Evolutionary conservation across 805 yeast genomes (phyloP).

Genomic region (Novakomyces olei): DNA sequence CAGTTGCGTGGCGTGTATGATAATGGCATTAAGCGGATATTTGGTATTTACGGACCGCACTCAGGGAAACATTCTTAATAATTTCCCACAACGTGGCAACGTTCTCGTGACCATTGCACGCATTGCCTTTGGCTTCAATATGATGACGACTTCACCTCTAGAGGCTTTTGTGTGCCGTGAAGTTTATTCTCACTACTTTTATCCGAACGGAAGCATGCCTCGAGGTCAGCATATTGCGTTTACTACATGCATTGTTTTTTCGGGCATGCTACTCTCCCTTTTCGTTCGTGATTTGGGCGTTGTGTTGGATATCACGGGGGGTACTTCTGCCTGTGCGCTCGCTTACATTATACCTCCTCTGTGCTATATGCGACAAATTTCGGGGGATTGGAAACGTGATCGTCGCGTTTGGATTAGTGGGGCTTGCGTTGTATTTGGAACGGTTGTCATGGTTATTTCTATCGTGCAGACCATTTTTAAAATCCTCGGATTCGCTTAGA

Average conservation of each 20-base stretch:
- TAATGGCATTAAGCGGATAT: conserved; percentile 64
- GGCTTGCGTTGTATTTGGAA: conserved; percentile 53
- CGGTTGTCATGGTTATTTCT: conserved; percentile 57
- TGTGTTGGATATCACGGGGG: conserved; percentile 72
- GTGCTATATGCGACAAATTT: conserved; percentile 49
- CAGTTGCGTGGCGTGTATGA: conserved; percentile 54
- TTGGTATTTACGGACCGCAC: conserved; percentile 53
- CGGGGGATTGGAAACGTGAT: conserved; percentile 11
- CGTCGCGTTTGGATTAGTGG: conserved; percentile 32
- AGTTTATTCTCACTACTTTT: conserved; percentile 43
- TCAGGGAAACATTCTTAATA: conserved; percentile 72
- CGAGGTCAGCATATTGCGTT: conserved; percentile 27
- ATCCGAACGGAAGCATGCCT: not conserved
- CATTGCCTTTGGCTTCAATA: conserved; percentile 73
- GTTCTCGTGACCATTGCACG: conserved; percentile 64
- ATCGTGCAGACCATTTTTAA: conserved; percentile 51
- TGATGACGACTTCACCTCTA: conserved; percentile 78
- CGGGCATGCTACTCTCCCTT: conserved; percentile 56
- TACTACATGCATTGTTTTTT: conserved; percentile 41
- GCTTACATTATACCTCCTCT: conserved; percentile 82
- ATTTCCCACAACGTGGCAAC: conserved; percentile 56
- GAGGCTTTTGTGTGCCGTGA: conserved; percentile 82
- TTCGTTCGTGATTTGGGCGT: conserved; percentile 65
- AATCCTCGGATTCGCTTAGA: too few relatives aligned
- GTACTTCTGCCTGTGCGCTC: conserved; percentile 78